These are phyloP conservation scores for Nakazawaea wickerhamii DNA, from an alignment of 805 yeast genomes.

Conservation along the genomic window DNA sequence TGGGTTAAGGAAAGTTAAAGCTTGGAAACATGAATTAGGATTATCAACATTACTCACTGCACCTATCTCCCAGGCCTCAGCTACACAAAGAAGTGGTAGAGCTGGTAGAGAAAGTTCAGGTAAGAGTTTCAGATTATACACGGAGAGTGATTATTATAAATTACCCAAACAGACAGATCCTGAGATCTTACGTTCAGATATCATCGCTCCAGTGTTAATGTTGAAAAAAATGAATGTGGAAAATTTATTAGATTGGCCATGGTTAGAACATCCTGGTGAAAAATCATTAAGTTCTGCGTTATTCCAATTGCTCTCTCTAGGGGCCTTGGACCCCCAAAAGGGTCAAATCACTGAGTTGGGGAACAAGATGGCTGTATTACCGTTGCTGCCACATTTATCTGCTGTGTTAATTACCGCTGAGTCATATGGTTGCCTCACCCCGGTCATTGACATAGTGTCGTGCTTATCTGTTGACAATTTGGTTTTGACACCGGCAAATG, in stretches of 20 bases:
- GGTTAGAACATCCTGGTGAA: constrained; percentile 89
- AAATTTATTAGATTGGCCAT: constrained; percentile 80
- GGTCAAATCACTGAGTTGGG: constrained; percentile 82
- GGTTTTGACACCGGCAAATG: constrained; percentile 72
- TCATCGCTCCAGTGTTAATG: constrained; percentile 78
- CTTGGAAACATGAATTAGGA: constrained; percentile 91
- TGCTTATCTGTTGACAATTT: constrained; percentile 92
- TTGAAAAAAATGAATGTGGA: constrained; percentile 78
- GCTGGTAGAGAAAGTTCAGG: constrained; percentile 99
- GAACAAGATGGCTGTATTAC: constrained; percentile 80
- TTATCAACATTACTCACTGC: constrained; percentile 88
- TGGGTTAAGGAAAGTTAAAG: constrained; percentile 88
- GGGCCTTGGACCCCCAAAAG: constrained; percentile 61
- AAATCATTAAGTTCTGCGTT: constrained; percentile 73
- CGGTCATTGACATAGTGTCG: constrained; percentile 84
- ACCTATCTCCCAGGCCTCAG: constrained; percentile 91
- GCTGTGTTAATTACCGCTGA: constrained; percentile 75
- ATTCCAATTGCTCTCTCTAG: constrained; percentile 68
- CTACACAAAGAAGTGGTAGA: constrained; percentile 93
- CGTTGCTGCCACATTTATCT: constrained; percentile 88
- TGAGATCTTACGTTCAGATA: constrained; percentile 83
- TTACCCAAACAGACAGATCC: constrained; percentile 84
- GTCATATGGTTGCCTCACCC: constrained; percentile 42
- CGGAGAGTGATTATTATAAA: constrained; percentile 60
- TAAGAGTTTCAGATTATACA: constrained; percentile 78